phyloP scores from a whole-genome alignment of 208 protist species.

The Leishmania amazonensis region DNA sequence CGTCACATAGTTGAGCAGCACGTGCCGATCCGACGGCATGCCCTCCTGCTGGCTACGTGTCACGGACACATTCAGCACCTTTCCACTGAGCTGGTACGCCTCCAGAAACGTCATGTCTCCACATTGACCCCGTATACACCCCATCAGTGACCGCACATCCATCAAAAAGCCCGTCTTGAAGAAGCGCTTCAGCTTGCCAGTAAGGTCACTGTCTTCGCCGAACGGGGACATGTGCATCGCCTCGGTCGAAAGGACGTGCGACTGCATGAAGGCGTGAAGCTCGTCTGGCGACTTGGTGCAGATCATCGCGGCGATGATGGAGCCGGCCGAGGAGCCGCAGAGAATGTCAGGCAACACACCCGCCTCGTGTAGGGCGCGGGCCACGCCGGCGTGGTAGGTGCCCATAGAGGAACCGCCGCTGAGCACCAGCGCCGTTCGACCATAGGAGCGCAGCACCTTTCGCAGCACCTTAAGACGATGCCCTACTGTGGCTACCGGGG shows the following conservation, averaged over 20 bases:
- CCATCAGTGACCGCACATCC: slow-evolving; percentile 73
- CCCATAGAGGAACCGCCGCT: slow-evolving; percentile 74
- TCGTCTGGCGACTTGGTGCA: slow-evolving; percentile 55
- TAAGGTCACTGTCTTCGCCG: slow-evolving; percentile 38
- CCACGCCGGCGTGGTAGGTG: slow-evolving; percentile 82
- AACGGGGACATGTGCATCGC: slow-evolving; percentile 60
- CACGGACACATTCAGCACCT: slow-evolving; percentile 87
- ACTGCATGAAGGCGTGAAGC: slow-evolving; percentile 45
- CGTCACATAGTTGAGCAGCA: slow-evolving; percentile 85
- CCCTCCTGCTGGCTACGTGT: slow-evolving; percentile 50
- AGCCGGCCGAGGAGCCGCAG: slow-evolving; percentile 69
- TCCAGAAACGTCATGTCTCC: slow-evolving; percentile 90
- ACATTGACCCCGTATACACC: slow-evolving; percentile 62
- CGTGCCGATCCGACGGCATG: slow-evolving; percentile 45
- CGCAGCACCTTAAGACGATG: slow-evolving; percentile 57
- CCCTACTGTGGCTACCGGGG: not conserved
- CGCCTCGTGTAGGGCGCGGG: slow-evolving; percentile 60
- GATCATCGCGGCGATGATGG: slow-evolving; percentile 76
- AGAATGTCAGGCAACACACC: slow-evolving; percentile 75
- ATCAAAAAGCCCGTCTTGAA: slow-evolving; percentile 78
- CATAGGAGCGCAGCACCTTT: slow-evolving; percentile 60
- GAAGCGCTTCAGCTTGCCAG: slow-evolving; percentile 59
- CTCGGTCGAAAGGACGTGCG: slow-evolving; percentile 42
- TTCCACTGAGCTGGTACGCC: slow-evolving; percentile 72
- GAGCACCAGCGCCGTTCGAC: slow-evolving; percentile 77